Conservation (phyloP, 2,329 filamentous ascomycete genomes). For the Calycina herbarum region DNA sequence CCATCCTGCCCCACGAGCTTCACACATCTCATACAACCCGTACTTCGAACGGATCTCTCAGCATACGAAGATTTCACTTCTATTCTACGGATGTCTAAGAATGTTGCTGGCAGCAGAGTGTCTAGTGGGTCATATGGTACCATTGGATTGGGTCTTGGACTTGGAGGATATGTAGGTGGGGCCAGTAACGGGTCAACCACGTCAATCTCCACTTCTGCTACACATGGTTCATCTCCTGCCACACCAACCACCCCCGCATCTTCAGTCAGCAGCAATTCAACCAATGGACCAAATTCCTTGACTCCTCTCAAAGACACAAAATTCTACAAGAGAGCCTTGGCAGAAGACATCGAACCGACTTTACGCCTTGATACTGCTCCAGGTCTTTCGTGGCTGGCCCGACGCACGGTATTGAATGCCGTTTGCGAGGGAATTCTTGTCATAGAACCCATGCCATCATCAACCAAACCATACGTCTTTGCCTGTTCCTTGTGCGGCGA, state of each 20-base stretch:
- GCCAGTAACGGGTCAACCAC: conserved; percentile 59
- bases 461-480: conserved; percentile 44
- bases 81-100: conserved; percentile 68
- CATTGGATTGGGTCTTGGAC: conserved; percentile 46
- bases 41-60: conserved; percentile 77
- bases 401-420: conserved; percentile 77
- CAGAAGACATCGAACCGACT: conserved; percentile 93
- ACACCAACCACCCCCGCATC: conserved; percentile 60
- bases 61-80: conserved; percentile 84
- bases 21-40: conserved; percentile 76
- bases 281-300: conserved; percentile 40
- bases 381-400: conserved; percentile 88
- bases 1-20: conserved; percentile 70
- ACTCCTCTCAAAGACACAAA: conserved; percentile 82
- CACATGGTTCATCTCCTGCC: conserved; percentile 54
- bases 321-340: conserved; percentile 87
- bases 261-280: conserved; percentile 47
- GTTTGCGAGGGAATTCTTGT: conserved; percentile 84
- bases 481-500: conserved; percentile 87
- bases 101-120: conserved; percentile 59
- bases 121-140: conserved; percentile 71
- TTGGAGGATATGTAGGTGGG: conserved; percentile 47
- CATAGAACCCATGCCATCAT: conserved; percentile 79
- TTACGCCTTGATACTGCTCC: conserved; percentile 86
- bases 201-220: conserved; percentile 54